Evolutionary conservation across 176 grass and related monocot genomes (phyloP).

Genomic region (Juncus effusus): DNA sequence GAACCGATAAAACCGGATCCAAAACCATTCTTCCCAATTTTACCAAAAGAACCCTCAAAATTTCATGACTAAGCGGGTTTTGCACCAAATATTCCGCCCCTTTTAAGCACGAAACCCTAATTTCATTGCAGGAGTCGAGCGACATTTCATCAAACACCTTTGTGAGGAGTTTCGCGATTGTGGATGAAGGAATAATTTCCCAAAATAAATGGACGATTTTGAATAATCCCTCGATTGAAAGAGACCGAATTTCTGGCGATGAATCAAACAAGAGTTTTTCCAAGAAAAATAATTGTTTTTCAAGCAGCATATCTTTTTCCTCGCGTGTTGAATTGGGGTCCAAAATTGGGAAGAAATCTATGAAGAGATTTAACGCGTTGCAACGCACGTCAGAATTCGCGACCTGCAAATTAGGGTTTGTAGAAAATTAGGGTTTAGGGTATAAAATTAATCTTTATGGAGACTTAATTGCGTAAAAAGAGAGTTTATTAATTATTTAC

Average conservation of each 20-base stretch:
- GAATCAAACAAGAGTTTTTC: constrained; percentile 83
- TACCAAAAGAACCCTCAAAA: constrained; percentile 79
- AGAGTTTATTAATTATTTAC: constrained; percentile 25
- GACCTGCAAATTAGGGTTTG: constrained; percentile 47
- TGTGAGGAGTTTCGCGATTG: constrained; percentile 67
- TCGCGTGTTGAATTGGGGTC: constrained; percentile 90
- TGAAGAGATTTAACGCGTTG: constrained; percentile 78
- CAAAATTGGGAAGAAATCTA: constrained; percentile 93
- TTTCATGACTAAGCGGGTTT: constrained; percentile 90
- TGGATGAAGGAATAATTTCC: constrained; percentile 76
- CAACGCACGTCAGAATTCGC: constrained; percentile 84
- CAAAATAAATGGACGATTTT: constrained; percentile 86
- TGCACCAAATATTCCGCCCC: constrained; percentile 84
- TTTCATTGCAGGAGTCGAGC: constrained; percentile 68
- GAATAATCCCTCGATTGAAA: constrained; percentile 85
- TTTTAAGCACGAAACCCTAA: constrained; percentile 72
- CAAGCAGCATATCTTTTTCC: constrained; percentile 65
- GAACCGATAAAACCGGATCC: constrained; percentile 69
- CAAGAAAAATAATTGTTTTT: constrained; percentile 80
- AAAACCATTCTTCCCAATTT: constrained; percentile 56
- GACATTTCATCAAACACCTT: constrained; percentile 88
- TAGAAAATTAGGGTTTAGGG: neutral
- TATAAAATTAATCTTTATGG: constrained; percentile 1
- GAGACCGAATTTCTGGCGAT: constrained; percentile 62
- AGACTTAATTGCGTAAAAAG: neutral